phyloP scores from a whole-genome alignment of 176 grass and related monocot genomes.

The Eleusine coracana region DNA sequence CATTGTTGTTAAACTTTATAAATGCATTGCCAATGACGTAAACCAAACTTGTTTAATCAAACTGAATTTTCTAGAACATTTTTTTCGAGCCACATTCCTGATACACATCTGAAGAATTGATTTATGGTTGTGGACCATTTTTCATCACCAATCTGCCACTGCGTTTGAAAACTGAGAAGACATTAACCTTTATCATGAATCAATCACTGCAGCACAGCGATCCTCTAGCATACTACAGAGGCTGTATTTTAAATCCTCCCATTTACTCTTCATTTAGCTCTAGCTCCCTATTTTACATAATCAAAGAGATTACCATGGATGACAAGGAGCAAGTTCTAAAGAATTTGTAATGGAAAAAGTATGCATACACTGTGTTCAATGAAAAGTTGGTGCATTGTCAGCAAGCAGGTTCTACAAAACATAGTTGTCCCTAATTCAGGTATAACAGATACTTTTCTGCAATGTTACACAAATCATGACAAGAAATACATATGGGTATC shows the following conservation, averaged over 20 bases:
- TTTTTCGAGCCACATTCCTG: background rate
- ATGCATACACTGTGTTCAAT: background rate
- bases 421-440: background rate
- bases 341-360: background rate
- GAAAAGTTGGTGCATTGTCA: background rate
- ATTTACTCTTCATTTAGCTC: background rate
- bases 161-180: background rate
- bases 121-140: background rate
- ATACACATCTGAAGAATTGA: constrained; percentile 7
- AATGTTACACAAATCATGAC: background rate
- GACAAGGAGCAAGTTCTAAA: background rate
- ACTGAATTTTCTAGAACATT: constrained; percentile 13
- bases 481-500: background rate
- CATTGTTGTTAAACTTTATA: constrained; percentile 1
- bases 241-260: background rate
- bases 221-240: background rate
- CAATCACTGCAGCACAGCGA: background rate
- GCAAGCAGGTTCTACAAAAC: background rate
- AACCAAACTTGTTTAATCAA: background rate
- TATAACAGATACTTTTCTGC: constrained; percentile 4
- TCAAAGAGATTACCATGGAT: background rate
- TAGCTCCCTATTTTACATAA: constrained; percentile 1
- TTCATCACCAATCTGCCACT: background rate
- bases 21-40: background rate
- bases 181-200: constrained; percentile 14